These are phyloP conservation scores for Globisporangium cylindrosporum DNA, from an alignment of 352 stramenopile genomes.

Conservation along the genomic window DNA sequence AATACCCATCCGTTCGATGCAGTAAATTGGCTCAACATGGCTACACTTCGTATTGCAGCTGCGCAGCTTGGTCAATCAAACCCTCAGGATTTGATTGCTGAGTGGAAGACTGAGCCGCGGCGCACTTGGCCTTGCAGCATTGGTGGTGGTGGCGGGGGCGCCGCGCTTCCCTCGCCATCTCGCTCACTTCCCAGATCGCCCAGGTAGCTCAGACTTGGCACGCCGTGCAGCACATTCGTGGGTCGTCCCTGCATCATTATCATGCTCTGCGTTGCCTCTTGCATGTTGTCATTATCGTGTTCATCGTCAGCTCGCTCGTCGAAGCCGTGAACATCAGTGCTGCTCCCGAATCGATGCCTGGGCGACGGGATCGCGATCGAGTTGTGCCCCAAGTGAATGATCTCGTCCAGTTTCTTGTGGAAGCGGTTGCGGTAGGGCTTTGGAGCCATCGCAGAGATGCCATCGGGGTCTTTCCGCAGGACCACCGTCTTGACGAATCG, in stretches of 20 bases:
- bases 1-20: no score
- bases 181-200: neutral
- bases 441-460: conserved; percentile 76
- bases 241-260: conserved; percentile 29
- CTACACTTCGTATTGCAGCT: no score
- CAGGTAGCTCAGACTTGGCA: conserved; percentile 4
- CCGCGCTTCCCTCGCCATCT: neutral
- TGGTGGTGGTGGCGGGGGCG: neutral
- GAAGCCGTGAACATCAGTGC: neutral
- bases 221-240: conserved; percentile 4
- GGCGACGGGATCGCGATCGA: conserved; percentile 28
- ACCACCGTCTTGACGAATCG: conserved; percentile 71
- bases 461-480: conserved; percentile 58
- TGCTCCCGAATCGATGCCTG: neutral
- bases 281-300: conserved; percentile 37
- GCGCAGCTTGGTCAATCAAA: no score
- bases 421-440: conserved; percentile 66
- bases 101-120: conserved; percentile 6
- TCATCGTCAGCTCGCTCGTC: neutral
- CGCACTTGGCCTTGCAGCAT: conserved; percentile 8
- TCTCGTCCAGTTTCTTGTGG: conserved; percentile 70
- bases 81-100: neutral
- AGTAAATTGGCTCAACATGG: no score
- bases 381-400: conserved; percentile 65
- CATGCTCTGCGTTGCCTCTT: conserved; percentile 84